Percentiles rank a stretch among this genome's conserved stretches.
phyloP scores from a whole-genome alignment of 495 filamentous ascomycete genomes.

The Penicilliopsis zonata region DNA sequence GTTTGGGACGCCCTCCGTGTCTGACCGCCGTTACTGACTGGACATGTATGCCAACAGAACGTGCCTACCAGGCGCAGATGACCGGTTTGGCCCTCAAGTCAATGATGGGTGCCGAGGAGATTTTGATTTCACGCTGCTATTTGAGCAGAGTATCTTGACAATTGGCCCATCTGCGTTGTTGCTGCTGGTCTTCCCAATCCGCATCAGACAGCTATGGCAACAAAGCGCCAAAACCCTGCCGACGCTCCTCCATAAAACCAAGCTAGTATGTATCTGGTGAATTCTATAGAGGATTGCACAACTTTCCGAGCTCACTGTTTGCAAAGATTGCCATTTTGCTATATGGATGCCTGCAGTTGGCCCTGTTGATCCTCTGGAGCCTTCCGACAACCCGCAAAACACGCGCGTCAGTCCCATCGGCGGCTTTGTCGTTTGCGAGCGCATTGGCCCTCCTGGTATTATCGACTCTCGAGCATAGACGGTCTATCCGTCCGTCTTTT shows the following conservation, averaged over 20 bases:
- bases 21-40: too few species aligned
- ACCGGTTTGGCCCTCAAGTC: constrained; percentile 1
- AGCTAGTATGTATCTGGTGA: background rate
- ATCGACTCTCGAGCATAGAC: constrained; percentile 45
- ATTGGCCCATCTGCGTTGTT: background rate
- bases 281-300: background rate
- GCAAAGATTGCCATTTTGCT: background rate
- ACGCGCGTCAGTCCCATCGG: background rate
- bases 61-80: too few species aligned
- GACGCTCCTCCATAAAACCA: background rate
- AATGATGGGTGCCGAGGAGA: background rate
- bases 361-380: background rate
- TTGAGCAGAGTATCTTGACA: constrained; percentile 1
- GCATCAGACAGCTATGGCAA: background rate
- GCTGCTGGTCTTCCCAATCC: background rate
- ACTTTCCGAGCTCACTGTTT: background rate
- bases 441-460: background rate
- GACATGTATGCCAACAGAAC: too few species aligned
- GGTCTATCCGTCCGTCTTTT: constrained; percentile 43
- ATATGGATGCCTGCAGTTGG: background rate
- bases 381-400: background rate
- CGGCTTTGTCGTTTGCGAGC: background rate
- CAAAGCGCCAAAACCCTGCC: background rate
- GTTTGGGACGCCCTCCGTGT: too few species aligned
- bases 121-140: constrained; percentile 4